Evolutionary conservation across 345 rosid species (phyloP), one percentile per base, ranked within the genome.

Genomic region (Iberis pinnata): DNA sequence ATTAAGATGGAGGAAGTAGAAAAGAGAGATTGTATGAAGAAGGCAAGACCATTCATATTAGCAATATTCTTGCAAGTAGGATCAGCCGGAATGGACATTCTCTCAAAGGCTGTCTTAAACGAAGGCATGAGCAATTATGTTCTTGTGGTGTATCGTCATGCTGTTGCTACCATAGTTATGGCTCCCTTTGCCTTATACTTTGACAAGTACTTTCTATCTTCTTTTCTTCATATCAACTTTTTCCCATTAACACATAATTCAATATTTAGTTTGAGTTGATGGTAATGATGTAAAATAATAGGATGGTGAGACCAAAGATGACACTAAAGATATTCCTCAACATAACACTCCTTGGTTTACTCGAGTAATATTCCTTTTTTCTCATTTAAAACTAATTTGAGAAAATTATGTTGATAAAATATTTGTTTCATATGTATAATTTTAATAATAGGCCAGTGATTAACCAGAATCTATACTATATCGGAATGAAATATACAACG

Each of bases 61-160:
- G 80, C 79, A 9, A 50, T 77, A 16, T 76, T 84, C 63, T 8
- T 84, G 74, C 96, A 88, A 76, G 63, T 78, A 2, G 96, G 93
- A 7, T 59, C 81, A 3, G 85, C 88, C 1, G 89, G 89, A 9
- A 80, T 88, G 93, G 93, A 84, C 38, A 56, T 81, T 49, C 67
- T 81, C 17, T 59, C 82, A 13, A 88, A 88, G 43, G 84, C 83
- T 60, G 96, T 88, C 9, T 58, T 84, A 4, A 81, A 82, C 59
- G 40, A 67, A 16, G 96, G 96, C 13, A 83, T 76, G 82, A 87
- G 93, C 75, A 76, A 70, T 29, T 87, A 76, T 29, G 93, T 76
- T 4, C 74, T 83, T 15, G 85, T 76, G 1, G 86, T 81, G 43
- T 84, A 87, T 45, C 87, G 89, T n/a, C 88, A 82, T 0, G 87